Percentiles rank a stretch among this genome's conserved stretches.
Conservation (phyloP, 805 yeast genomes). For the Candida hungchunana region DNA sequence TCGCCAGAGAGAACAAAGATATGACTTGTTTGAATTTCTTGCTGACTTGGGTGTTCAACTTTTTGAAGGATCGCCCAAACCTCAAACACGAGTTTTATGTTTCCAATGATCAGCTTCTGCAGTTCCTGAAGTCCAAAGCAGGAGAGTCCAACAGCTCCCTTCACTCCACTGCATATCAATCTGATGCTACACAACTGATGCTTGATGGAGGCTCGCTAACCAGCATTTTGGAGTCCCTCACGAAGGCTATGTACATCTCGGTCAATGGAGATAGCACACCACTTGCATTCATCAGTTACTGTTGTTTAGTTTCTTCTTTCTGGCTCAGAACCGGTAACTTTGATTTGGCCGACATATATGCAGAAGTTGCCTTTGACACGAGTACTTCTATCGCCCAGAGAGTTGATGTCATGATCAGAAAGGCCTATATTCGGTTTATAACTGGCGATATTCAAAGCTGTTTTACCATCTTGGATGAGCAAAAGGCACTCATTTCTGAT, state of each 20-base stretch:
- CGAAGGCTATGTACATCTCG: conserved; percentile 52
- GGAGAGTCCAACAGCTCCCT: conserved; percentile 28
- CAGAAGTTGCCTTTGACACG: conserved; percentile 41
- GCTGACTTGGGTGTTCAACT: conserved; percentile 69
- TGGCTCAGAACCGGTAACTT: conserved; percentile 53
- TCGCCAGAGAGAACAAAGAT: conserved; percentile 84
- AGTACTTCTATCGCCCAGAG: conserved; percentile 36
- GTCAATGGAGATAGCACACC: conserved; percentile 39
- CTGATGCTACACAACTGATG: conserved; percentile 54
- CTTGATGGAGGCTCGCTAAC: conserved; percentile 45
- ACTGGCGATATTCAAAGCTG: conserved; percentile 40
- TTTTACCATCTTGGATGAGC: conserved; percentile 35
- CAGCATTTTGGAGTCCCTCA: conserved; percentile 49
- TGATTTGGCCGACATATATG: conserved; percentile 42
- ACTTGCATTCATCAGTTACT: conserved; percentile 37
- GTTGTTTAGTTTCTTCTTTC: conserved; percentile 40
- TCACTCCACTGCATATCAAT: conserved; percentile 59
- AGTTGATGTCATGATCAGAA: conserved; percentile 36
- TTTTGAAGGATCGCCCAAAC: conserved; percentile 63
- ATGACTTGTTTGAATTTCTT: conserved; percentile 65
- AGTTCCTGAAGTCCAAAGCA: conserved; percentile 39
- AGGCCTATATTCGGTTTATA: conserved; percentile 33
- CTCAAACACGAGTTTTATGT: conserved; percentile 46
- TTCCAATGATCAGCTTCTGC: conserved; percentile 62
- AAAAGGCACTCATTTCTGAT: conserved; percentile 12